Conservation (phyloP, 2,329 filamentous ascomycete genomes). For the Cladosporium cucumerinum region DNA sequence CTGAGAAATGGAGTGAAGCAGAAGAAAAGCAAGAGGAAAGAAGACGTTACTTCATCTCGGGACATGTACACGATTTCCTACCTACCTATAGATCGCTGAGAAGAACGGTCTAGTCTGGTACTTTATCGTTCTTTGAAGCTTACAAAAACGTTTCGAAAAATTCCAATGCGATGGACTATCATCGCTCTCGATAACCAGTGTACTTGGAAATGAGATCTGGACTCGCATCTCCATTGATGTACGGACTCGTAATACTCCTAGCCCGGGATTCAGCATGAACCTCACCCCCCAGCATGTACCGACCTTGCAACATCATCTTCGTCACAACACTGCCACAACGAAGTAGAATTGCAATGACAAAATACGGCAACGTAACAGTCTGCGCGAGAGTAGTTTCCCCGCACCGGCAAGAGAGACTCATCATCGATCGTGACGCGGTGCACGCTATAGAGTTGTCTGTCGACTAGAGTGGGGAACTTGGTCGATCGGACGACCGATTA, state of each 20-base stretch:
- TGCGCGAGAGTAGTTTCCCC: not conserved
- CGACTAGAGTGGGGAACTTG: not conserved
- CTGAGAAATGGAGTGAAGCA: not conserved
- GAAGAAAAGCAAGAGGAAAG: no score
- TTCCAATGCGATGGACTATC: not conserved
- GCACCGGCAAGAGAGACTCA: not conserved
- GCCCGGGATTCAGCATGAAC: not conserved
- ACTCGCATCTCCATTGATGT: not conserved
- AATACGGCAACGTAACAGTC: not conserved
- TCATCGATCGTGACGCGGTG: not conserved
- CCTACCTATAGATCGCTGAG: not conserved
- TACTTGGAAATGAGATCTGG: not conserved
- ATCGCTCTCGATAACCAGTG: not conserved
- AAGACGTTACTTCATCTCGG: not conserved
- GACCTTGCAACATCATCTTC: not conserved
- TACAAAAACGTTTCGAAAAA: not conserved
- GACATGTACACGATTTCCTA: not conserved
- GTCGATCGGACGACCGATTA: not conserved
- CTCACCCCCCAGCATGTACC: not conserved
- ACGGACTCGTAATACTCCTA: not conserved
- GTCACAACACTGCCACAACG: not conserved
- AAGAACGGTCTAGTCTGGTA: not conserved
- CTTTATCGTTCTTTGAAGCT: not conserved
- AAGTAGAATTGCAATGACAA: not conserved
- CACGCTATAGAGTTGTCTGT: not conserved